Base-by-base conservation (phyloP, 352 stramenopile genomes). In the Phytophthora niederhauseri region DNA sequence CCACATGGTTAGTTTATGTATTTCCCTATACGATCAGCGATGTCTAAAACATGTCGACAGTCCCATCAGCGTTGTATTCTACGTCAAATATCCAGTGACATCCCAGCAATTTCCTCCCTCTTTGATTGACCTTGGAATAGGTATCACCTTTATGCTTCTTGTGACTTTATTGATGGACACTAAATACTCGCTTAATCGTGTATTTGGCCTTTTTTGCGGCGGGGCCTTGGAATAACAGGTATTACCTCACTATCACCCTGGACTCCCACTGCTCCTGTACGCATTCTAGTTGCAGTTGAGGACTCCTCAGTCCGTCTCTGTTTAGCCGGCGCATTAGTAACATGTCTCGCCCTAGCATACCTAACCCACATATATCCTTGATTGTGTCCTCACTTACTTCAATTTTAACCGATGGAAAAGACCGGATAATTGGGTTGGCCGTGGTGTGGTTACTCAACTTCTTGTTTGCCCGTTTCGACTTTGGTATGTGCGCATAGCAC, bases 361-460 rank as follows among this genome's bases (percentile, higher is more conserved):
- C 36, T 15, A 43, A 12, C 4, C 12, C 36, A n/a, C 36, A n/a
- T 43, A n/a, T 43, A 3, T n/a, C 36, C 15, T 43, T n/a, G 14
- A 43, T 43, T 15, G 36, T 43, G 4, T 43, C 12, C 14, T 43
- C 36, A 7, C 36, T 43, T 43, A 43, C 36, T 43, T n/a, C 12
- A n/a, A 43, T n/a, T 14, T 61, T 12, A 2, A 20, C 54, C 28
- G 31, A 51, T 46, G 57, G 14, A n/a, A 50, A 64, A 19, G 46
- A 64, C 15, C 57, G 12, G 45, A 14, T 36, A 7, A 64, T 64
- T 14, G 51, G 8, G 2, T 19, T 17, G 6, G 48, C 58, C 15
- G 58, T 64, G 49, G 30, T 14, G 5, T 4, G 14, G n/a, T 43
- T 4, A 43, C 36, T 43, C 0, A n/a, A 17, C 36, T 43, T 43